Conservation (phyloP, 257 asterid genomes). For the Anisodus acutangulus region DNA sequence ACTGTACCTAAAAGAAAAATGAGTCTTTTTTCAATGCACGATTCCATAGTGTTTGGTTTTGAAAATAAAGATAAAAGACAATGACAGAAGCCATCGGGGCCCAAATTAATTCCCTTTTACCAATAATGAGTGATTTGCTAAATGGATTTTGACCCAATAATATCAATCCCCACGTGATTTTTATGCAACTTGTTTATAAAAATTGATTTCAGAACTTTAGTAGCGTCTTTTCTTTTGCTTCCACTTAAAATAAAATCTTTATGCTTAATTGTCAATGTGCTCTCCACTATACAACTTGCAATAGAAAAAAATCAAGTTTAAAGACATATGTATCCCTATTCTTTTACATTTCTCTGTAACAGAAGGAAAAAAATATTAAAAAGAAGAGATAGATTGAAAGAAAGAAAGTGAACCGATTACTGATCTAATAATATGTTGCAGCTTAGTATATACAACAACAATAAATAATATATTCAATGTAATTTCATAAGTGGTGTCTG, state of each 20-base stretch:
- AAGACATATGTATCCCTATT: background rate
- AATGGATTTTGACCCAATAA: background rate
- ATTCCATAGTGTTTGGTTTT: background rate
- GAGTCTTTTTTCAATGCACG: conserved; percentile 29
- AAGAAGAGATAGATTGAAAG: too few species aligned
- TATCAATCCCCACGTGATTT: conserved; percentile 35
- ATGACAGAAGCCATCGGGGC: conserved; percentile 34
- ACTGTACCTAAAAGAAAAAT: background rate
- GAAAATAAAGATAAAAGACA: background rate
- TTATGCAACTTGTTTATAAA: conserved; percentile 24
- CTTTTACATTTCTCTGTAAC: background rate
- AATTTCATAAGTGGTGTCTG: too few species aligned
- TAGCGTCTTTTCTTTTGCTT: conserved; percentile 18
- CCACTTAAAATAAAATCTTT: conserved; percentile 3
- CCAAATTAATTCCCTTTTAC: conserved; percentile 1
- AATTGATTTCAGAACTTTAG: background rate
- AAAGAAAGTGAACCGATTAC: too few species aligned
- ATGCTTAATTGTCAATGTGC: background rate
- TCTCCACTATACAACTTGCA: background rate
- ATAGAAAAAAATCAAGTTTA: background rate
- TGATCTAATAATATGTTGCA: too few species aligned
- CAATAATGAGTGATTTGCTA: background rate
- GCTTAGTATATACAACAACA: too few species aligned
- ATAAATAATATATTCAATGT: too few species aligned
- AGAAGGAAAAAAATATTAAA: background rate